A percentile compares a stretch with the other conserved stretches of the same genome.
Conservation (phyloP, 768 basidiomycete species). For the Candolleomyces efflorescens region DNA sequence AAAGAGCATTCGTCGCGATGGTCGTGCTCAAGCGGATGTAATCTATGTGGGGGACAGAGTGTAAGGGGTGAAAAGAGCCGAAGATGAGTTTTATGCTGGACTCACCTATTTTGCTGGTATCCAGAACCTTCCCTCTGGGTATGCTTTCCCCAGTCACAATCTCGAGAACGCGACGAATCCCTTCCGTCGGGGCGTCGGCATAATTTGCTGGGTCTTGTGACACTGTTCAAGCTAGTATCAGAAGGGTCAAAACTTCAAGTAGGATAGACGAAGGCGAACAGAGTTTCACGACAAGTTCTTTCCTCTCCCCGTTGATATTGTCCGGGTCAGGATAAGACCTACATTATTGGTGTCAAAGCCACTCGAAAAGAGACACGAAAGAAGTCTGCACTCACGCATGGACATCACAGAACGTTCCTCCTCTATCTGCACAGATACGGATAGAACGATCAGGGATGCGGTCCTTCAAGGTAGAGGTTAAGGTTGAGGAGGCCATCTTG, state of each 20-base stretch:
- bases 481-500: neutral
- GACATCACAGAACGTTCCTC: conserved; percentile 91
- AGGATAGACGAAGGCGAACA: conserved; percentile 39
- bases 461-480: conserved; percentile 7
- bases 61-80: neutral
- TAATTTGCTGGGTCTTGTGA: conserved; percentile 90
- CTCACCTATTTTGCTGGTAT: conserved; percentile 79
- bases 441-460: conserved; percentile 69
- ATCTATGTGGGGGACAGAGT: conserved; percentile 40
- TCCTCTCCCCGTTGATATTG: conserved; percentile 45
- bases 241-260: neutral
- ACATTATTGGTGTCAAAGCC: neutral
- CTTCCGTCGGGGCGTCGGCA: conserved; percentile 90
- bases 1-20: conserved; percentile 91
- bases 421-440: conserved; percentile 82
- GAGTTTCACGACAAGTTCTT: conserved; percentile 89
- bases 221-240: conserved; percentile 42
- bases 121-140: conserved; percentile 58
- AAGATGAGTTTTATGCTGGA: neutral
- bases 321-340: conserved; percentile 77
- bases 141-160: conserved; percentile 65
- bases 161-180: conserved; percentile 84
- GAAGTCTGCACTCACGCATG: conserved; percentile 55
- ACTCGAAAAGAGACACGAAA: neutral
- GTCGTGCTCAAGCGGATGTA: conserved; percentile 92